A percentile compares a stretch with the other conserved stretches of the same genome.
Conservation (phyloP, 2,329 filamentous ascomycete species). For the Clathrospora elynae region DNA sequence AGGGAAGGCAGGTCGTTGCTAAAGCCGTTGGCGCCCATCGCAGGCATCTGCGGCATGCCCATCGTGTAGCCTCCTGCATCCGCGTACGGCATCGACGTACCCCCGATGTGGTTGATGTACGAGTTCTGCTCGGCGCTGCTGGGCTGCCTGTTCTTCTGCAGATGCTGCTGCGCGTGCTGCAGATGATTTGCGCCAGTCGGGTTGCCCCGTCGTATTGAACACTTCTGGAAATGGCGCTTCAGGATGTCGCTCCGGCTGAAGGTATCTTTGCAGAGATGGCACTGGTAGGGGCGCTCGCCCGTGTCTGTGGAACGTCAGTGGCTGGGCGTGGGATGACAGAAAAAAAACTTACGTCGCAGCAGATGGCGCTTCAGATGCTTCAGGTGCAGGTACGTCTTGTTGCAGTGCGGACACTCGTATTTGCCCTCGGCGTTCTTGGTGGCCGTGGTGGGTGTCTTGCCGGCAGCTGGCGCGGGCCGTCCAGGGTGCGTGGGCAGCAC, state of each 20-base stretch:
- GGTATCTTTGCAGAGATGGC: conserved; percentile 94
- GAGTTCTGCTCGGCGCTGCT: conserved; percentile 43
- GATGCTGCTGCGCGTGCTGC: conserved; percentile 86
- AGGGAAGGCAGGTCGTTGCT: conserved; percentile 49
- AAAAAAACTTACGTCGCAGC: conserved; percentile 78
- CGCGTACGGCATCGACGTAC: conserved; percentile 43
- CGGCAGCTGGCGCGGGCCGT: conserved; percentile 75
- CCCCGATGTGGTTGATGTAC: conserved; percentile 44
- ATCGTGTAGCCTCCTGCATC: conserved; percentile 39
- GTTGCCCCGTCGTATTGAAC: conserved; percentile 93
- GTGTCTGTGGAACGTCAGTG: conserved; percentile 70
- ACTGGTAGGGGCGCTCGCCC: conserved; percentile 97
- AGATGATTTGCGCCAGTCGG: conserved; percentile 93
- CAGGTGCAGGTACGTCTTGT: conserved; percentile 95
- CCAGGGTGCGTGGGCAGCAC: conserved; percentile 91
- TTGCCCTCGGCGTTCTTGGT: conserved; percentile 97
- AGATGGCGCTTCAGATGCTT: conserved; percentile 98
- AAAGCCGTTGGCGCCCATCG: conserved; percentile 42
- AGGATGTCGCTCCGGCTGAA: conserved; percentile 98
- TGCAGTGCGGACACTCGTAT: conserved; percentile 97
- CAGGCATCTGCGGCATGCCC: conserved; percentile 44
- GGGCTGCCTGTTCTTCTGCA: conserved; percentile 67
- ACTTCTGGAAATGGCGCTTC: conserved; percentile 99
- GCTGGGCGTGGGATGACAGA: conserved; percentile 6
- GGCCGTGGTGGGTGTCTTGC: conserved; percentile 84